phyloP scores from a whole-genome alignment of 441 rosid genomes.

The Biscutella laevigata region DNA sequence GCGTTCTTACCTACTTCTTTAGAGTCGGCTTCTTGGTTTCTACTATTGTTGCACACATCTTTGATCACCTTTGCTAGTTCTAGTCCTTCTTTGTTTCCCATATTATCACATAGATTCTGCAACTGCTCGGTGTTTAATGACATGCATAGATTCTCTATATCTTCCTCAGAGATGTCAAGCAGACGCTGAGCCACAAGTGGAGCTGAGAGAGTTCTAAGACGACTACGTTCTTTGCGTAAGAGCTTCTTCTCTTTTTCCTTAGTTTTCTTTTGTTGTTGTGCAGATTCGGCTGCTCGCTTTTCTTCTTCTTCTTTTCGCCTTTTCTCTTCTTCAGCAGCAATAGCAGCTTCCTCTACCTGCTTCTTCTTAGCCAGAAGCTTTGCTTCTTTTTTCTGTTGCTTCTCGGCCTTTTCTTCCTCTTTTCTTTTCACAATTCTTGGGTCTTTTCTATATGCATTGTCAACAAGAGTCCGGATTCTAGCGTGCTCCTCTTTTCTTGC shows the following conservation, averaged over 20 bases:
- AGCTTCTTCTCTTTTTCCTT: conserved; percentile 95
- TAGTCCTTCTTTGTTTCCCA: conserved; percentile 50
- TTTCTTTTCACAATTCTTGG: conserved; percentile 77
- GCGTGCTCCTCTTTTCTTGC: conserved; percentile 93
- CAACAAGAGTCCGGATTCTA: conserved; percentile 72
- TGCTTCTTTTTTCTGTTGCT: conserved; percentile 76
- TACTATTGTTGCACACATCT: conserved; percentile 28
- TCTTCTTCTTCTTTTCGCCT: conserved; percentile 71
- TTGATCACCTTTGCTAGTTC: conserved; percentile 54
- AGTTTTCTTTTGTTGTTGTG: conserved; percentile 62
- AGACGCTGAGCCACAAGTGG: conserved; percentile 43
- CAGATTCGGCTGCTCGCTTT: conserved; percentile 75
- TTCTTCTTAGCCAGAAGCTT: conserved; percentile 68
- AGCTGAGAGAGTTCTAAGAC: conserved; percentile 73
- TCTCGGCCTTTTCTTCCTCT: conserved; percentile 84
- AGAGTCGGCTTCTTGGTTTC: conserved; percentile 29
- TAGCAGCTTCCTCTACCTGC: conserved; percentile 83
- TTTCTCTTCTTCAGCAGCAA: conserved; percentile 80
- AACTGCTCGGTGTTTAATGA: conserved; percentile 54
- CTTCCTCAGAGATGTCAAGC: conserved; percentile 53
- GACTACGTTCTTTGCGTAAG: conserved; percentile 75
- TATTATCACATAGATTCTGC: conserved; percentile 56
- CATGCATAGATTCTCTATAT: conserved; percentile 75
- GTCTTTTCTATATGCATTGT: conserved; percentile 83
- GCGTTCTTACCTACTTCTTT: conserved; percentile 35